Evolutionary conservation across 2,329 filamentous ascomycete genomes (phyloP).

Genomic region (Arthrobotrys sinensis): DNA sequence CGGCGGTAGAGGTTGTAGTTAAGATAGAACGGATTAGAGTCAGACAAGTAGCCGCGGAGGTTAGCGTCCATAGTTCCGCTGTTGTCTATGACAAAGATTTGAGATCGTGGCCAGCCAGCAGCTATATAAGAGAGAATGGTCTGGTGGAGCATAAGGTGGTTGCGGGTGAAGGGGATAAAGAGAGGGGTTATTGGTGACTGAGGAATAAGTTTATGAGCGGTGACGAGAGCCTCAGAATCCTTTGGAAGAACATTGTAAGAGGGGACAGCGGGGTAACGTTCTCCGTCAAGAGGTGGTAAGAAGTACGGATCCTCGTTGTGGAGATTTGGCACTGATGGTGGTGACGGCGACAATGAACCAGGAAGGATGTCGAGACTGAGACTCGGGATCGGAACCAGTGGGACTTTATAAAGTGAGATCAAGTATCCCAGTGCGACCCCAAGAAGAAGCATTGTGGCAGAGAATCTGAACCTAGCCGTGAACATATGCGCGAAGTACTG

Average conservation of each 20-base stretch:
- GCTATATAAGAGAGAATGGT: conserved; percentile 74
- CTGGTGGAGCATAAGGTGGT: conserved; percentile 73
- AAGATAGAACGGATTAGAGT: conserved; percentile 74
- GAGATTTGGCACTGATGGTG: neutral
- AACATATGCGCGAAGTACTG: neutral
- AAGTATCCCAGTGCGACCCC: conserved; percentile 10
- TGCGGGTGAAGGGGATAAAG: conserved; percentile 75
- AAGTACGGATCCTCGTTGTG: conserved; percentile 20
- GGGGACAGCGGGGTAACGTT: conserved; percentile 7
- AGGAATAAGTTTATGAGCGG: neutral
- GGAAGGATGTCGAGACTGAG: neutral
- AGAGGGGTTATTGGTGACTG: conserved; percentile 69
- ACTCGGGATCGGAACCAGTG: neutral
- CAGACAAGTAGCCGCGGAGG: conserved; percentile 69
- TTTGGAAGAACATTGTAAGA: conserved; percentile 26
- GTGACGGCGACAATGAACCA: neutral
- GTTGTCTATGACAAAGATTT: conserved; percentile 76
- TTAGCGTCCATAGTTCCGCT: conserved; percentile 74
- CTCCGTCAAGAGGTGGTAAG: conserved; percentile 22
- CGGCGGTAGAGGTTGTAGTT: conserved; percentile 71
- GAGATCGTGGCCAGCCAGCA: conserved; percentile 73
- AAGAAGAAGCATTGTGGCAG: neutral
- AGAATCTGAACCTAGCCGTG: conserved; percentile 1
- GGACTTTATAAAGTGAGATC: neutral
- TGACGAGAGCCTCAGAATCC: neutral